A percentile compares a stretch with the other conserved stretches of the same genome.
These are phyloP conservation scores for Bruguiera gymnorhiza DNA, from an alignment of 345 rosid species.

Conservation along the genomic window DNA sequence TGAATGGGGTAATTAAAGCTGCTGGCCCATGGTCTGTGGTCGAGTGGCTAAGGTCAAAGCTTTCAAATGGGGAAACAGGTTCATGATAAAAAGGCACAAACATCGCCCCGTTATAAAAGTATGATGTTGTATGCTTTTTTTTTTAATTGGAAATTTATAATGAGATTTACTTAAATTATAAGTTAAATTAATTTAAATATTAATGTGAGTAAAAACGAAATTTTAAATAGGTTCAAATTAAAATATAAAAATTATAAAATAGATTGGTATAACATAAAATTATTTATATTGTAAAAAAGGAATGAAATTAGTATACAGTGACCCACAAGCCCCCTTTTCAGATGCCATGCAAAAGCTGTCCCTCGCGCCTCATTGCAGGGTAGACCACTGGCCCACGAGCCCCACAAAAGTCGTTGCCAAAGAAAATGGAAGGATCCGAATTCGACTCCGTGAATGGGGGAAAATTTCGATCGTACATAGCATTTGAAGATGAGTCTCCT, in stretches of 20 bases:
- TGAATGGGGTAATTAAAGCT: too few species aligned
- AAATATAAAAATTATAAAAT: too few species aligned
- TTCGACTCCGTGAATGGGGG: conserved; percentile 19
- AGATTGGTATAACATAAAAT: too few species aligned
- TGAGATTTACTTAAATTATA: too few species aligned
- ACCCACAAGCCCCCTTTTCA: not conserved
- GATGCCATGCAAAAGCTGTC: not conserved
- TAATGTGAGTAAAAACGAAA: too few species aligned
- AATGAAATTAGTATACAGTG: too few species aligned
- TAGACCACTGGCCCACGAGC: not conserved
- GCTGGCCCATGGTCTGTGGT: not conserved
- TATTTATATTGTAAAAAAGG: too few species aligned
- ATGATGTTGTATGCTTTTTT: not conserved
- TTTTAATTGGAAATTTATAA: not conserved
- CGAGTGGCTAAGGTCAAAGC: not conserved
- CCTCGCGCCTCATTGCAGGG: not conserved
- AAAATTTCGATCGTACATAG: not conserved
- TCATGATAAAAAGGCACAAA: not conserved
- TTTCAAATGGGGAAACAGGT: not conserved
- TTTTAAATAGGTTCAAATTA: too few species aligned
- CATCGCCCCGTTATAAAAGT: not conserved
- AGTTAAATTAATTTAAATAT: too few species aligned
- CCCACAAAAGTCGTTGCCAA: conserved; percentile 15
- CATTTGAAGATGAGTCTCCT: not conserved
- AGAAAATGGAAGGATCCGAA: not conserved